Conservation (phyloP, 805 yeast species). For the Schwanniomyces vanrijiae region DNA sequence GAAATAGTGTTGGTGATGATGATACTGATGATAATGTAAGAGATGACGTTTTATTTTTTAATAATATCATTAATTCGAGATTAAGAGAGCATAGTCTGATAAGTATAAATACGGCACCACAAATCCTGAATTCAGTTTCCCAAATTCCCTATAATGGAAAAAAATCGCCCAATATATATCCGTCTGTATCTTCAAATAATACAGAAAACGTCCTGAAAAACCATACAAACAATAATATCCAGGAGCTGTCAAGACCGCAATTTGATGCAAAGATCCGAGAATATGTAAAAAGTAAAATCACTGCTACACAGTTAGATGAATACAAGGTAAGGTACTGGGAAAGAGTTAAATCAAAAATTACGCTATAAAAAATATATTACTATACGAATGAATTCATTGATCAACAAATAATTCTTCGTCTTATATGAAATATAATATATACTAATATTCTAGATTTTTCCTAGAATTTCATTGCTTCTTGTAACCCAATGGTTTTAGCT, state of each 20-base stretch:
- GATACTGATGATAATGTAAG: slow-evolving; percentile 6
- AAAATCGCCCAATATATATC: neutral
- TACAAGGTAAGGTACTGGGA: slow-evolving; percentile 12
- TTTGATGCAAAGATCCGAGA: neutral
- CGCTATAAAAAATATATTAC: neutral
- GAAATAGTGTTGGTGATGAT: neutral
- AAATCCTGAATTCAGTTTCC: too few species aligned
- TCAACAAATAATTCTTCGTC: neutral
- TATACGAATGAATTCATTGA: neutral
- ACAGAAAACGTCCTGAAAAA: too few species aligned
- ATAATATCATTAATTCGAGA: slow-evolving; percentile 1
- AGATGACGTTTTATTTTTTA: slow-evolving; percentile 5
- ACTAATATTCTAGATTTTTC: neutral
- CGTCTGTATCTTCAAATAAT: too few species aligned
- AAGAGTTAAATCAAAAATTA: slow-evolving; percentile 4
- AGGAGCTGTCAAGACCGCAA: neutral
- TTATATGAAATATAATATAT: neutral
- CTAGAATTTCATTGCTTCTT: slow-evolving; percentile 25
- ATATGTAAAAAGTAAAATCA: slow-evolving; percentile 12
- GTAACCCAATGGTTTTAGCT: slow-evolving; percentile 29
- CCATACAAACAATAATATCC: neutral
- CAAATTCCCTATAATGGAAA: neutral
- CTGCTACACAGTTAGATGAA: slow-evolving; percentile 10
- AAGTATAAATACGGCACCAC: neutral
- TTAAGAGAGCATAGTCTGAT: slow-evolving; percentile 2